Evolutionary conservation across 2,329 filamentous ascomycete species (phyloP).

Genomic region (Alternaria gansuensis): DNA sequence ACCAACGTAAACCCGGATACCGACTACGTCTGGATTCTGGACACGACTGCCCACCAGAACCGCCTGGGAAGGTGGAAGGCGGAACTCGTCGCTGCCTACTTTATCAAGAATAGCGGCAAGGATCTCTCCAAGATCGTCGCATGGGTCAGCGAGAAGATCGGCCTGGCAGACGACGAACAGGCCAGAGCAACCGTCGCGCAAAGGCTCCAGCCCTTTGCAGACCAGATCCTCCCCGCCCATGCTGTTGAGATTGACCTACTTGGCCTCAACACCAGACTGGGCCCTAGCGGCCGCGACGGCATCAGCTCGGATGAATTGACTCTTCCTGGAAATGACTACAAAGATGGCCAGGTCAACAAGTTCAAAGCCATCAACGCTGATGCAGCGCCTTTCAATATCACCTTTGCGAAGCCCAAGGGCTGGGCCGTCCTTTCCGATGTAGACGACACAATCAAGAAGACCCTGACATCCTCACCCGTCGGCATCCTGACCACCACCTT

Average conservation of each 20-base stretch:
- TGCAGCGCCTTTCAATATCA: conserved; percentile 70
- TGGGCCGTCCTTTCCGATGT: conserved; percentile 91
- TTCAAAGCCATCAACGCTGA: conserved; percentile 45
- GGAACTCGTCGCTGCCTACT: conserved; percentile 84
- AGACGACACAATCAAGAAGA: conserved; percentile 95
- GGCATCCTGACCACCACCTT: conserved; percentile 88
- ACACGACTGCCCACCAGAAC: conserved; percentile 81
- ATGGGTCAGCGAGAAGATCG: conserved; percentile 74
- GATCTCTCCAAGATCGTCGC: conserved; percentile 73
- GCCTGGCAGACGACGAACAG: conserved; percentile 62
- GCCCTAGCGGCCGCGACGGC: conserved; percentile 75
- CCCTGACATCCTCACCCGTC: conserved; percentile 78
- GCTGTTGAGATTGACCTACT: conserved; percentile 71
- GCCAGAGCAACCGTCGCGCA: conserved; percentile 69
- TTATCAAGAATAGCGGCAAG: conserved; percentile 74
- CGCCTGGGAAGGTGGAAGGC: conserved; percentile 71
- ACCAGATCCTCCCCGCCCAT: conserved; percentile 75
- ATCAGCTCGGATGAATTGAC: conserved; percentile 69
- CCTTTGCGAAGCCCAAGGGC: conserved; percentile 77
- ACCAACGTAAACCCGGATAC: conserved; percentile 63
- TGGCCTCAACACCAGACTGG: conserved; percentile 58
- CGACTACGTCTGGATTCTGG: conserved; percentile 86
- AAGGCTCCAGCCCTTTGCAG: conserved; percentile 79
- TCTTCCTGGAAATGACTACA: conserved; percentile 58
- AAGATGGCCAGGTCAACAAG: conserved; percentile 44